Conservation (phyloP, 1,284 basidiomycete genomes). For the Trichosporon asahii region DNA sequence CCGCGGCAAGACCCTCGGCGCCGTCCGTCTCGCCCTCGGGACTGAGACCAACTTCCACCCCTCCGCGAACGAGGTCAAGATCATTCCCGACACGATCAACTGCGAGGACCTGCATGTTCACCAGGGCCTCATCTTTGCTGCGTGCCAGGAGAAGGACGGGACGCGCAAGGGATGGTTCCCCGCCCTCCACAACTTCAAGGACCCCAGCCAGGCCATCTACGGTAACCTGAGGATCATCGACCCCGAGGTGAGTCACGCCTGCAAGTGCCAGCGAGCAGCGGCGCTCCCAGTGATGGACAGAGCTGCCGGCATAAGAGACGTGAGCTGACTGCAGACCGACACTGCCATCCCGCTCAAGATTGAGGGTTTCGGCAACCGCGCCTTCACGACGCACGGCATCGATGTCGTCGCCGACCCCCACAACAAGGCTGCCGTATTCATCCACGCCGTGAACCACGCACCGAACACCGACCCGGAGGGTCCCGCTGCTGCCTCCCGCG, state of each 20-base stretch:
- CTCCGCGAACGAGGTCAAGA: background rate
- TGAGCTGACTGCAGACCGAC: slow-evolving; percentile 26
- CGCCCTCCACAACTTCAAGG: slow-evolving; percentile 22
- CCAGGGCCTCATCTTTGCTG: slow-evolving; percentile 18
- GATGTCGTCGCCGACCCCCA: slow-evolving; percentile 32
- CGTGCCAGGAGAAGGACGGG: slow-evolving; percentile 17
- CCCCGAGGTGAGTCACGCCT: slow-evolving; percentile 28
- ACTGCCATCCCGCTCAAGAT: slow-evolving; percentile 23
- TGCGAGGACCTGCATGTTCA: slow-evolving; percentile 22
- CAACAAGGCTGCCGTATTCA: slow-evolving; percentile 26
- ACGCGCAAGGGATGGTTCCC: slow-evolving; percentile 41
- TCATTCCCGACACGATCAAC: slow-evolving; percentile 20
- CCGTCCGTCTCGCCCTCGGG: slow-evolving; percentile 14
- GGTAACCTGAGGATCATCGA: slow-evolving; percentile 31
- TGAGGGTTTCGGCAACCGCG: slow-evolving; percentile 20
- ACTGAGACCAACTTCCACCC: background rate
- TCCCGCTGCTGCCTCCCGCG: slow-evolving; percentile 23
- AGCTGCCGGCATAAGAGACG: background rate
- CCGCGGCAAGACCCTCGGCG: slow-evolving; percentile 18
- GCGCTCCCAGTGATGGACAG: too few relatives aligned
- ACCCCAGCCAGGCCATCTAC: slow-evolving; percentile 13
- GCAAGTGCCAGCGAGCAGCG: background rate
- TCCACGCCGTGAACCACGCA: slow-evolving; percentile 39
- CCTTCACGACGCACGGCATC: slow-evolving; percentile 40
- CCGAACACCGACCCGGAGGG: slow-evolving; percentile 16